Evolutionary conservation across 345 rosid genomes (phyloP), one percentile per base, ranked within the genome.

Genomic region (Arabidopsis suecica): DNA sequence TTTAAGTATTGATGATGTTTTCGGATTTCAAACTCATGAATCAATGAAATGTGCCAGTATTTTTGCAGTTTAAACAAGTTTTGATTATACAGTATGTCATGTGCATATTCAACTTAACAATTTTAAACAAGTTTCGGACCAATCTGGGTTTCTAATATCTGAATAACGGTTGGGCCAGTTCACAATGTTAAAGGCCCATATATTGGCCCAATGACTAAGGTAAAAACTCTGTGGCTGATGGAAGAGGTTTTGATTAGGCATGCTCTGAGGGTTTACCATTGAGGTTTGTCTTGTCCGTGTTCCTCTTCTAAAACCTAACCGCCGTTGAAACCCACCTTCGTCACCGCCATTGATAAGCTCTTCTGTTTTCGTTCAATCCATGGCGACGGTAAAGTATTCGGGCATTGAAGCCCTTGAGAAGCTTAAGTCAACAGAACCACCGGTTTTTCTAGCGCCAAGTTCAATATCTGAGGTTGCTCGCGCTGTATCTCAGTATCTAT

Each of bases 381-480:
- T 87, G 90, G 82, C 80, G 18, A 63, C 61, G 7, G 68, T 82
- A 25, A 69, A 22, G 47, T 83, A 83, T 62, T 72, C 83, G 61
- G 87, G 84, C 61, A 18, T 85, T 37, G 88, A 85, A 75, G 71
- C 86, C 36, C 80, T 95, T 22, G 80, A 64, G 60, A 81, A 77
- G 42, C 84, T 95, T 11, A 87, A 83, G 63, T 85, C 90, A 3
- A 87, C 93, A 0, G 96, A 92, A 5, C 85, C 96, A 0, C 93
- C 96, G 9, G 70, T 53, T 5, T 95, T 93, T 88, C 83, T 95
- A 12, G 83, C 87, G 3, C 89, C 97, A 9, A 84, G 83, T 18
- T 79, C 82, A 9, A 84, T 90, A 14, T 82, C 93, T 34, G 58
- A 65, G 20, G 76, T 70, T 51, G 83, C 90, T 50, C 89, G 98